A percentile compares a stretch with the other conserved stretches of the same genome.
These are phyloP conservation scores for Debaryomyces coudertii DNA, from an alignment of 1,139 yeast genomes.

Conservation along the genomic window DNA sequence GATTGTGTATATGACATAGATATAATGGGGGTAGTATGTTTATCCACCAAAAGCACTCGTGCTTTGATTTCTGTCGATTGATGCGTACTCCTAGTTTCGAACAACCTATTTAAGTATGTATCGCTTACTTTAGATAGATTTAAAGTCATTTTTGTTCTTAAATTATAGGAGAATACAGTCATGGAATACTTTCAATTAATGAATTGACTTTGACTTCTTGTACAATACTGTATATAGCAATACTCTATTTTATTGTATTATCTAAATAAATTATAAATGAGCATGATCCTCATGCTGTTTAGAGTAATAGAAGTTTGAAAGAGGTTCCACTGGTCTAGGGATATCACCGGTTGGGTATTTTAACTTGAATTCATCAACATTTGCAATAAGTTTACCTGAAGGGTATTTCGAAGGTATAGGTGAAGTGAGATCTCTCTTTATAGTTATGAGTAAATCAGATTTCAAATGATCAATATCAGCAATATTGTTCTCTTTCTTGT, in stretches of 20 bases:
- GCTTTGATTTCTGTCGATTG: conserved; percentile 48
- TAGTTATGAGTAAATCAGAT: conserved; percentile 14
- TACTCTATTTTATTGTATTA: conserved; percentile 1
- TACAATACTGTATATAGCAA: neutral
- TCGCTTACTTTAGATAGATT: conserved; percentile 40
- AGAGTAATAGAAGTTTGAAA: conserved; percentile 35
- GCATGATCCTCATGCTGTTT: conserved; percentile 23
- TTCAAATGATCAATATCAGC: conserved; percentile 3
- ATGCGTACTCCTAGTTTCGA: conserved; percentile 24
- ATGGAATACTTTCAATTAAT: neutral
- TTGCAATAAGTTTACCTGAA: conserved; percentile 25
- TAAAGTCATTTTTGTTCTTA: conserved; percentile 28
- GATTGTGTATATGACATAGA: conserved; percentile 90
- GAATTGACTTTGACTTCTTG: neutral
- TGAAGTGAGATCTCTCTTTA: conserved; percentile 18
- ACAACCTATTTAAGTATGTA: conserved; percentile 41
- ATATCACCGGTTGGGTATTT: conserved; percentile 29
- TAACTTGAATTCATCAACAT: conserved; percentile 29
- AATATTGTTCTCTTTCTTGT: conserved; percentile 3
- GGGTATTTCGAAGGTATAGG: conserved; percentile 36
- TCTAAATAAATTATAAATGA: conserved; percentile 12
- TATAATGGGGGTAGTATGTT: conserved; percentile 76
- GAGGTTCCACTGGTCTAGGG: conserved; percentile 37
- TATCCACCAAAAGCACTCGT: conserved; percentile 77
- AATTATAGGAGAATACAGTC: neutral